Evolutionary conservation across 2,329 filamentous ascomycete genomes (phyloP).

Genomic region (Talaromyces atroroseus): DNA sequence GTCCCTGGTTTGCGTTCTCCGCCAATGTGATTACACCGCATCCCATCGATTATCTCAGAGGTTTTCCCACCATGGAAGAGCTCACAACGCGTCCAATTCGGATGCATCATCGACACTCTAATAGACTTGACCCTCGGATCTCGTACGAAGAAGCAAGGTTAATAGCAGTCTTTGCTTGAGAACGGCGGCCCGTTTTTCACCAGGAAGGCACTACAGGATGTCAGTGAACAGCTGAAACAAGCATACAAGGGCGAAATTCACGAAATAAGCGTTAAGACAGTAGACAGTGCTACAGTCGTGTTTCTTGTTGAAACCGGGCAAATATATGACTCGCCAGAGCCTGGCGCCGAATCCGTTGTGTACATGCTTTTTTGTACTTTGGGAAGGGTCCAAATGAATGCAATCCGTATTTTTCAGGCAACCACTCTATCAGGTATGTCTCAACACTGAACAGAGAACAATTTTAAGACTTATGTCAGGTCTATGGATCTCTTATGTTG

Average conservation of each 20-base stretch:
- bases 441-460: background rate
- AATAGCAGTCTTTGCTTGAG: conserved; percentile 3
- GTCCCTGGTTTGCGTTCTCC: no score
- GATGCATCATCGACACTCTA: background rate
- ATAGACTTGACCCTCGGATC: background rate
- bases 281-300: conserved; percentile 5
- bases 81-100: background rate
- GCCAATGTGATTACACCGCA: no score
- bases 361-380: background rate
- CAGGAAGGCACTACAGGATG: conserved; percentile 1
- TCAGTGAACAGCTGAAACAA: conserved; percentile 1
- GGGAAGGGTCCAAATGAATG: background rate
- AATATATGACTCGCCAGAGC: background rate
- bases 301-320: conserved; percentile 8
- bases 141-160: conserved; percentile 11
- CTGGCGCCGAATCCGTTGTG: conserved; percentile 6
- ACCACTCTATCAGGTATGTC: background rate
- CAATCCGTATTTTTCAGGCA: background rate
- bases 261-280: conserved; percentile 1
- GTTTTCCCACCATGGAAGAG: background rate
- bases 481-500: background rate
- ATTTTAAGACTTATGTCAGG: background rate
- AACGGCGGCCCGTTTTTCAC: background rate
- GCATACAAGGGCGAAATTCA: background rate
- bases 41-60: conserved; percentile 1